phyloP scores from a whole-genome alignment of 164 flowering plant species.

The Liquidambar formosana region DNA sequence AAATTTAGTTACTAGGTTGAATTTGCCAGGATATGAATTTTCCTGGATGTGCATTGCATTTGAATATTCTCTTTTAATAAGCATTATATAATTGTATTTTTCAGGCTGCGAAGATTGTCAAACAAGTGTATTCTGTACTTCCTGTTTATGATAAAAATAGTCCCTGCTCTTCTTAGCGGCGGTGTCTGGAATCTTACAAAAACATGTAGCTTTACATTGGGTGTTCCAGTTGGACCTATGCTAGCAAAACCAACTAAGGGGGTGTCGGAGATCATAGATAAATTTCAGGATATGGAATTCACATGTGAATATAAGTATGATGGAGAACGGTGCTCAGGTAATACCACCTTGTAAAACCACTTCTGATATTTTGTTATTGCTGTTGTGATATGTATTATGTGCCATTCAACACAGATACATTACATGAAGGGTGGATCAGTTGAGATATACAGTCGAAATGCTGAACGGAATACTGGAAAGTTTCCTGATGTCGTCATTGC shows the following conservation, averaged over 20 bases:
- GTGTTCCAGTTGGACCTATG: conserved; percentile 98
- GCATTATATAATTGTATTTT: conserved; percentile 6
- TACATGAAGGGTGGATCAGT: conserved; percentile 83
- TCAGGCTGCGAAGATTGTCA: conserved; percentile 89
- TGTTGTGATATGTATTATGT: conserved; percentile 2
- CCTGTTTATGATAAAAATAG: conserved; percentile 85
- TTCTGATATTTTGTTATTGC: not conserved
- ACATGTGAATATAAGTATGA: conserved; percentile 99
- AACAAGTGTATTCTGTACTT: conserved; percentile 88
- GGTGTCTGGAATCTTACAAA: conserved; percentile 84
- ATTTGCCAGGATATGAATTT: too few species aligned
- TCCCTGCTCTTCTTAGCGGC: conserved; percentile 71
- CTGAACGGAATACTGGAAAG: conserved; percentile 92
- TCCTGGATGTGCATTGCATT: not conserved
- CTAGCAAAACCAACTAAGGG: conserved; percentile 96
- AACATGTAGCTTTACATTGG: conserved; percentile 72
- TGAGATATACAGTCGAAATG: conserved; percentile 98
- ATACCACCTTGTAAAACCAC: conserved; percentile 6
- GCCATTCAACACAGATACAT: conserved; percentile 60
- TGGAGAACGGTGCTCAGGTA: conserved; percentile 99
- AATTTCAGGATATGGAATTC: conserved; percentile 83
- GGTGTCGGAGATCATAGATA: conserved; percentile 83
- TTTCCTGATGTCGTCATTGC: conserved; percentile 85
- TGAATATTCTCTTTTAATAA: not conserved
- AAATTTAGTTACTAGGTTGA: not conserved